Percentiles rank a stretch among this genome's conserved stretches.
phyloP scores from a whole-genome alignment of 2,329 filamentous ascomycete species.

The Colletotrichum chrysophilum region DNA sequence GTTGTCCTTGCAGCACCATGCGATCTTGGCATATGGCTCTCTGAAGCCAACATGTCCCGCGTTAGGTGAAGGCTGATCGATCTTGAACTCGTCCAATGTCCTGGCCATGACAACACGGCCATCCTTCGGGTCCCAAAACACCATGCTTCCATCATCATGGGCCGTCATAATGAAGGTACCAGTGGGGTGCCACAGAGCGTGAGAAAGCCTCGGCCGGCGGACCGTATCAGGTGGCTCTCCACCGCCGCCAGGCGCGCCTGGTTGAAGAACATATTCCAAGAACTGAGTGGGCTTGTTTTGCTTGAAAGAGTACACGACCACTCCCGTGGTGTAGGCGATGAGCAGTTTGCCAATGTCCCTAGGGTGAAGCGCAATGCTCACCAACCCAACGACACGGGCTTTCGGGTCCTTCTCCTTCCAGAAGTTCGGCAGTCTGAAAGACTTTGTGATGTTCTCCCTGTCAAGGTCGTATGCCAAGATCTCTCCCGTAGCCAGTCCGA shows the following conservation, averaged over 20 bases:
- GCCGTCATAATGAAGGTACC: constrained; percentile 87
- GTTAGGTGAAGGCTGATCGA: constrained; percentile 68
- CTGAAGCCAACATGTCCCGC: constrained; percentile 63
- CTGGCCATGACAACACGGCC: constrained; percentile 83
- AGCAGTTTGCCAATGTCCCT: constrained; percentile 90
- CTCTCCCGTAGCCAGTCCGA: constrained; percentile 84
- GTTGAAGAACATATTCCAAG: constrained; percentile 82
- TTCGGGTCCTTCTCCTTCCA: constrained; percentile 78
- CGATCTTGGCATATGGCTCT: constrained; percentile 78
- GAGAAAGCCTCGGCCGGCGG: constrained; percentile 76
- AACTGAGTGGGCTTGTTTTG: constrained; percentile 79
- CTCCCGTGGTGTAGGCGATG: constrained; percentile 89
- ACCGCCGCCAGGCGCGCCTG: constrained; percentile 85
- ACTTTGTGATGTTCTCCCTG: constrained; percentile 69
- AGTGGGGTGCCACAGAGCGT: constrained; percentile 93
- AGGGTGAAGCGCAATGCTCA: constrained; percentile 85
- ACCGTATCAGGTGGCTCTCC: constrained; percentile 63
- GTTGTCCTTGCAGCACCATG: constrained; percentile 94
- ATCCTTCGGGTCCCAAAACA: constrained; percentile 94
- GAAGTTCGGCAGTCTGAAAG: constrained; percentile 85
- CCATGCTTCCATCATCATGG: constrained; percentile 89
- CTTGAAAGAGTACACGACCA: constrained; percentile 93
- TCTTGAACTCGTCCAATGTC: constrained; percentile 74
- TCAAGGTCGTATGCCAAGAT: constrained; percentile 94
- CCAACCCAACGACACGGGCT: constrained; percentile 66